Base-by-base conservation (phyloP, 768 basidiomycete genomes). In the Boletus coccyginus region DNA sequence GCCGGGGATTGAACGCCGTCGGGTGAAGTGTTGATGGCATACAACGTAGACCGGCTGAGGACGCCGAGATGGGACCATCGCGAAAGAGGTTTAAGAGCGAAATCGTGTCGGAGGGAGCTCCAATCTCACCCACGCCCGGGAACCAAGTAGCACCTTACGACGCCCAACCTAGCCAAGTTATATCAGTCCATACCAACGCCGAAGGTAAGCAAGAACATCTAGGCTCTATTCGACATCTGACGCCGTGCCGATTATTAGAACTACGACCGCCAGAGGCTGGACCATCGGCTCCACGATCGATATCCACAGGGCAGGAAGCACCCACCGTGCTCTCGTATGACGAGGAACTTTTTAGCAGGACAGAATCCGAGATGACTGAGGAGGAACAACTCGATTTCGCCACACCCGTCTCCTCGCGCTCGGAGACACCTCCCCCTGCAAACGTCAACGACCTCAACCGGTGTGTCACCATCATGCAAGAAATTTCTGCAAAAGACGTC, bases 401-500 rank as follows among this genome's bases (percentile, higher is more conserved):
- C 5, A 67, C 65, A 17, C 65, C 65, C 8, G 9, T 66, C 16
- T 73, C 66, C 12, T 65, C 63, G n/a, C 58, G 66, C 3, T 36
- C 57, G 3, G 59, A 60, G 21, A 72, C 65, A 7, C 66, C 66
- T 21, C 55, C 51, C 1, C 33, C 50, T 1, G 57, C 67, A 19
- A 60, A 60, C 9, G 50, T 61, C 7, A 42, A 52, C 3, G 49
- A 67, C 27, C 62, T 73, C 12, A 19, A 60, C 8, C 66, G 61
- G 10, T 62, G 60, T 24, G 68, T 71, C 36, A 42, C 38, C 6
- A 64, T 73, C 42, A 73, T 73, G 66, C 58, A 41, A 36, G 52
- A 62, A 12, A 61, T 71, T 31, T 62, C 66, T 17, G 32, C 16
- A 1, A 52, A 64, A 17, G 67, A 73, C 29, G 33, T 54, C 4